These are phyloP conservation scores for Pneumocystis canis DNA, from an alignment of 1,139 yeast species.

Conservation along the genomic window DNA sequence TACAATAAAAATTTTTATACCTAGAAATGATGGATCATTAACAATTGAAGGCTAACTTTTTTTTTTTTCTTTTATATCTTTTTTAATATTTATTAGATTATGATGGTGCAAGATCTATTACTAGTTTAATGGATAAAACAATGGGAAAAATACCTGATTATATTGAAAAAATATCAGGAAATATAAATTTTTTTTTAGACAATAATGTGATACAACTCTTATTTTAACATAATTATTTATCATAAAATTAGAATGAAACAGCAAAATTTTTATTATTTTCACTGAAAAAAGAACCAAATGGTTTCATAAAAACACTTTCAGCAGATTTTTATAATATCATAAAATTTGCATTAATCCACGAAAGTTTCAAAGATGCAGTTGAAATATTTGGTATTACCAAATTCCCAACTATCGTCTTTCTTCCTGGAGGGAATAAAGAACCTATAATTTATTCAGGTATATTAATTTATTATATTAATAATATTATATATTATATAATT, in stretches of 20 bases:
- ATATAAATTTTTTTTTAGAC: background rate
- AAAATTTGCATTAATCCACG: background rate
- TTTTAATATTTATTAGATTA: constrained; percentile 5
- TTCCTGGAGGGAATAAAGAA: background rate
- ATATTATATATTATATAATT: background rate
- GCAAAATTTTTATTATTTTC: background rate
- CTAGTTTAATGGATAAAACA: constrained; percentile 3
- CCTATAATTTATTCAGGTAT: background rate
- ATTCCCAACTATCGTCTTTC: background rate
- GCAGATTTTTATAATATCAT: background rate
- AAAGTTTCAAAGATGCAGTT: background rate
- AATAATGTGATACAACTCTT: background rate
- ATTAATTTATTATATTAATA: background rate
- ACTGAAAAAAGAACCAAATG: background rate
- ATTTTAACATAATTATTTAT: background rate
- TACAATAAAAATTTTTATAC: constrained; percentile 50
- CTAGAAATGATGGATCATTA: background rate
- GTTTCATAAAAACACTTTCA: background rate
- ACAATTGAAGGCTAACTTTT: background rate
- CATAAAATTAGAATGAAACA: background rate
- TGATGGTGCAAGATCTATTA: constrained; percentile 8
- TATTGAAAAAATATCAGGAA: constrained; percentile 2
- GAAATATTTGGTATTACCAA: background rate
- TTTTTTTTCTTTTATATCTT: background rate
- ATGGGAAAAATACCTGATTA: constrained; percentile 4